A percentile compares a stretch with the other conserved stretches of the same genome.
These are phyloP conservation scores for Chalciporus pseudorubinellus DNA, from an alignment of 768 basidiomycete genomes.

Conservation along the genomic window DNA sequence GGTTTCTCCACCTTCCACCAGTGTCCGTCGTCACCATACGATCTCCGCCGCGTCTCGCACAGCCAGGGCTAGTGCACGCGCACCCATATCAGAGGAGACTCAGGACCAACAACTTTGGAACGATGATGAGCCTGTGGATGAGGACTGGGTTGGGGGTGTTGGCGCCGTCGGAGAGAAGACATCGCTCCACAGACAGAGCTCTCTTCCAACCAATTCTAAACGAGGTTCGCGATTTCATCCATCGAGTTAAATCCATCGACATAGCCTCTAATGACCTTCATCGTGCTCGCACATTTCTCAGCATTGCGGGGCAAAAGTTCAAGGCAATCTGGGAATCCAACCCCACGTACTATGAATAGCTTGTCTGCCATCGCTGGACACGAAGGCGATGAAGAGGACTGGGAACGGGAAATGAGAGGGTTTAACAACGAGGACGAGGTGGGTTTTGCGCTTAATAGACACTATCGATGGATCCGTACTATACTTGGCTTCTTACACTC, in stretches of 20 bases:
- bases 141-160: constrained; percentile 79
- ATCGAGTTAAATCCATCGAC: neutral
- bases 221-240: constrained; percentile 54
- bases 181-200: constrained; percentile 75
- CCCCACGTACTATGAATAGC: constrained; percentile 76
- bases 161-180: constrained; percentile 84
- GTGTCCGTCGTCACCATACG: constrained; percentile 81
- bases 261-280: constrained; percentile 4
- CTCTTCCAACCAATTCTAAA: constrained; percentile 78
- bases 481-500: constrained; percentile 11
- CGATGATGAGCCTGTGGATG: constrained; percentile 75
- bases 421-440: constrained; percentile 69
- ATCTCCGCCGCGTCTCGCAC: constrained; percentile 73
- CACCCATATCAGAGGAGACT: constrained; percentile 65
- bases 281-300: constrained; percentile 26
- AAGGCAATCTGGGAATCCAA: constrained; percentile 56
- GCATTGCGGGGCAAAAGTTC: constrained; percentile 52
- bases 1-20: constrained; percentile 36
- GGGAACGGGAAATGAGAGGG: constrained; percentile 67
- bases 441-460: constrained; percentile 16
- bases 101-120: constrained; percentile 59
- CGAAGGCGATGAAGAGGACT: constrained; percentile 86
- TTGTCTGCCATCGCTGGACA: constrained; percentile 82
- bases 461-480: neutral
- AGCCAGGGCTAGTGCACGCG: constrained; percentile 56